Conservation (phyloP, 805 yeast genomes). For the Candida montana region DNA sequence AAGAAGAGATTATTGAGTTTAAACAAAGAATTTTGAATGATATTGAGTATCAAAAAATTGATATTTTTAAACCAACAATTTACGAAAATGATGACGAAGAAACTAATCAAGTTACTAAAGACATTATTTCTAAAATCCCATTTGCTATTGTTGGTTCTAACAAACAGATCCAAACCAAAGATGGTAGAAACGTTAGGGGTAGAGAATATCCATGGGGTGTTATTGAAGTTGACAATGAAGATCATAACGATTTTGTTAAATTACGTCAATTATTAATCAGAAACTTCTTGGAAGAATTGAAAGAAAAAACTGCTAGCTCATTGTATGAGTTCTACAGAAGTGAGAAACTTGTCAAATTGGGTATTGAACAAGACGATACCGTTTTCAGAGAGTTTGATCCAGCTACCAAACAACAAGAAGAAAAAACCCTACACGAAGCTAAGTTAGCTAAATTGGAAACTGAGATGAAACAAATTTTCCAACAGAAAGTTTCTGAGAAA, state of each 20-base stretch:
- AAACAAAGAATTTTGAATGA: constrained; percentile 77
- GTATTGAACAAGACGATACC: constrained; percentile 84
- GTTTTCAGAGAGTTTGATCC: constrained; percentile 98
- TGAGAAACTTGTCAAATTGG: constrained; percentile 71
- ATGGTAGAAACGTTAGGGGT: constrained; percentile 82
- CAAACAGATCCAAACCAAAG: constrained; percentile 55
- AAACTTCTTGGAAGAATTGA: constrained; percentile 88
- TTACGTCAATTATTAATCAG: constrained; percentile 85
- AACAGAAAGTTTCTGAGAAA: constrained; percentile 92
- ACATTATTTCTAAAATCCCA: constrained; percentile 70
- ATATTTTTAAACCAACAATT: constrained; percentile 69
- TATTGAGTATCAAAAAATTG: constrained; percentile 66
- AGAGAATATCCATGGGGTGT: constrained; percentile 97
- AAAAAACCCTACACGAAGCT: constrained; percentile 87
- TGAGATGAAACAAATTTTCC: constrained; percentile 95
- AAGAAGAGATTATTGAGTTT: constrained; percentile 73
- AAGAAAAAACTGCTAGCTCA: constrained; percentile 71
- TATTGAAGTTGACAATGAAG: constrained; percentile 91
- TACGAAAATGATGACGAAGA: constrained; percentile 86
- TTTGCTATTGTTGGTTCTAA: constrained; percentile 95
- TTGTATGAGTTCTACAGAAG: constrained; percentile 89
- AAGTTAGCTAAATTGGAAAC: constrained; percentile 90
- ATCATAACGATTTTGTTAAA: constrained; percentile 86
- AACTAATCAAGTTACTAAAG: constrained; percentile 56
- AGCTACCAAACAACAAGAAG: constrained; percentile 86